Conservation (phyloP, 1,139 yeast genomes). For the Kodamaea suecica region DNA sequence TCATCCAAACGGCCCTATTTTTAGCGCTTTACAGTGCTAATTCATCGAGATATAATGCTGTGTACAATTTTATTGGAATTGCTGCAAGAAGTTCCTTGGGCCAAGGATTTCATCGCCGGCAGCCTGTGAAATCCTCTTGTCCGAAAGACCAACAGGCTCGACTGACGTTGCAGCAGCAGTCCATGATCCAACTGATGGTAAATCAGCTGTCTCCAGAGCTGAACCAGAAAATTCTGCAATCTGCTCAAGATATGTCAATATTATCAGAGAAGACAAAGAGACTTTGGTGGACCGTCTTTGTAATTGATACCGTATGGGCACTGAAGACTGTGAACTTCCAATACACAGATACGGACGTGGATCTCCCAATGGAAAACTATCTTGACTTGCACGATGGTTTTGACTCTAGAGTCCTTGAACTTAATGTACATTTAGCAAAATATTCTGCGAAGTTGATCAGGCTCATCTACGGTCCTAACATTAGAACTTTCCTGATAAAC, state of each 20-base stretch:
- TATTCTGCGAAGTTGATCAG: conserved; percentile 34
- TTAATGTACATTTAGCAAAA: conserved; percentile 41
- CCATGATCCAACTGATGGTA: no score
- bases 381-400: conserved; percentile 31
- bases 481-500: conserved; percentile 36
- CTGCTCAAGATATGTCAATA: background rate
- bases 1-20: conserved; percentile 45
- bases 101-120: conserved; percentile 40
- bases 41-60: conserved; percentile 46
- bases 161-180: background rate
- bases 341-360: conserved; percentile 50
- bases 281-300: conserved; percentile 55
- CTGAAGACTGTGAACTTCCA: conserved; percentile 49
- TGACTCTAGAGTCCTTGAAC: conserved; percentile 31
- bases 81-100: conserved; percentile 48
- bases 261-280: conserved; percentile 39
- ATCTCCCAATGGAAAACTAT: conserved; percentile 39
- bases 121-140: background rate
- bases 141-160: background rate
- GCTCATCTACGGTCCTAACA: conserved; percentile 36
- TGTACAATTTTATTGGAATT: conserved; percentile 48
- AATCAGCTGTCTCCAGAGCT: no score
- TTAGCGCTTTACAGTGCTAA: conserved; percentile 49
- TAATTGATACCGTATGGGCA: conserved; percentile 50
- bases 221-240: background rate